A percentile compares a stretch with the other conserved stretches of the same genome.
Evolutionary conservation across 2,329 filamentous ascomycete genomes (phyloP).

Genomic region (Scopulariopsis brevicaulis): DNA sequence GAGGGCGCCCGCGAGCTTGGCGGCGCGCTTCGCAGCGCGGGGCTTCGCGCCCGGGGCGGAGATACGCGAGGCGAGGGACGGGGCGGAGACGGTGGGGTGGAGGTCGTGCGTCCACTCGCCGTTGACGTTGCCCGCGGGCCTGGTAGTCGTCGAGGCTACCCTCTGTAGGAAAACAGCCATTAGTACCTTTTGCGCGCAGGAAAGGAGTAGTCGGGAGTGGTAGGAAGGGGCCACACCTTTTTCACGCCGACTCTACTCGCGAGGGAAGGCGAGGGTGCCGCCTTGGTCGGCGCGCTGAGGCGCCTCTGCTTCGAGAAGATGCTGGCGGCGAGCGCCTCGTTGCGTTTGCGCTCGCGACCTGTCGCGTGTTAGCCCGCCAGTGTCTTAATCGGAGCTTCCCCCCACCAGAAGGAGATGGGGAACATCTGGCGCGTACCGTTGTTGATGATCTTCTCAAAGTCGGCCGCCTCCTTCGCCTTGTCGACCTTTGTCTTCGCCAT

Average conservation of each 20-base stretch:
- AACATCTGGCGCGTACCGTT: slow-evolving; percentile 25
- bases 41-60: slow-evolving; percentile 23
- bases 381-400: neutral
- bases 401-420: neutral
- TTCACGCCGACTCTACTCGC: slow-evolving; percentile 62
- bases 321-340: slow-evolving; percentile 57
- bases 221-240: slow-evolving; percentile 39
- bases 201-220: neutral
- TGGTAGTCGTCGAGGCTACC: slow-evolving; percentile 5
- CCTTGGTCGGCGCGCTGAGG: slow-evolving; percentile 40
- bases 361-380: neutral
- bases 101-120: slow-evolving; percentile 64
- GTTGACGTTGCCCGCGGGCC: slow-evolving; percentile 41
- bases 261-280: slow-evolving; percentile 39
- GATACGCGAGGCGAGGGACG: slow-evolving; percentile 32
- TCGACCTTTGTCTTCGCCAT: slow-evolving; percentile 14
- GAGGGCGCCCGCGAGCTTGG: slow-evolving; percentile 33
- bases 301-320: slow-evolving; percentile 56
- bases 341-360: slow-evolving; percentile 60
- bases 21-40: slow-evolving; percentile 18
- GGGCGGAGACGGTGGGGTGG: slow-evolving; percentile 29
- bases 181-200: neutral
- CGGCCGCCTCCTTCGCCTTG: slow-evolving; percentile 28
- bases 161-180: neutral
- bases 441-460: slow-evolving; percentile 44